These are phyloP conservation scores for Stachybotrys chlorohalonatus DNA, from an alignment of 2,329 filamentous ascomycete genomes.

Conservation along the genomic window DNA sequence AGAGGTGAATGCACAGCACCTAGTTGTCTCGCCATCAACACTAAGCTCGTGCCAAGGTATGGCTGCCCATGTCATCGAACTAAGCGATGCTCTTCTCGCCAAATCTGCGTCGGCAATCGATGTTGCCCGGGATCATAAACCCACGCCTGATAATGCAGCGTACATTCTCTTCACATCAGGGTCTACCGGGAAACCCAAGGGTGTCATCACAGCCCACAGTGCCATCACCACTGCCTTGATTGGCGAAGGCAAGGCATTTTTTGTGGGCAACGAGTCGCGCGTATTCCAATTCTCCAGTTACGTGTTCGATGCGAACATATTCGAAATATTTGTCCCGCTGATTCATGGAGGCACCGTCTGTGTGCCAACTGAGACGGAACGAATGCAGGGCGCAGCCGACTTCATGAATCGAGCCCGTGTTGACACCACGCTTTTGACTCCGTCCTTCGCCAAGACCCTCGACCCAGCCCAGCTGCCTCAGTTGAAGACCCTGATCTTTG, in stretches of 20 bases:
- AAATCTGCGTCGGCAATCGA: not conserved
- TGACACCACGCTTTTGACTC: not conserved
- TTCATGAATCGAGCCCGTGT: constrained; percentile 5
- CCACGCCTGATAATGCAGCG: constrained; percentile 3
- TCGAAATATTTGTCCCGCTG: constrained; percentile 7
- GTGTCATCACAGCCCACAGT: constrained; percentile 10
- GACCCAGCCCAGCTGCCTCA: not conserved
- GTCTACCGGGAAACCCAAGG: constrained; percentile 14
- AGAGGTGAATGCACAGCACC: not conserved
- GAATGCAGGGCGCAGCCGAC: constrained; percentile 1
- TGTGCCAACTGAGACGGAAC: constrained; percentile 4
- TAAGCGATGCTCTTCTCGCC: not conserved
- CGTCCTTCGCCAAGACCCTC: not conserved
- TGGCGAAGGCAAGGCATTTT: constrained; percentile 3
- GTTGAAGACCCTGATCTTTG: not conserved
- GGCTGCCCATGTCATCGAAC: not conserved
- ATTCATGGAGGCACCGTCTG: constrained; percentile 12
- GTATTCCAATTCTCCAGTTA: constrained; percentile 15
- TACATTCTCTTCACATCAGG: constrained; percentile 16
- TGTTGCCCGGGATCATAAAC: not conserved
- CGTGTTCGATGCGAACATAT: constrained; percentile 12
- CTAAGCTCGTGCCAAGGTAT: not conserved
- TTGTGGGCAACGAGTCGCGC: not conserved
- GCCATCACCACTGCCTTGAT: constrained; percentile 1
- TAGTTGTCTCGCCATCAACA: not conserved